A percentile compares a stretch with the other conserved stretches of the same genome.
These are phyloP conservation scores for Xylariaceae sp. DNA, from an alignment of 2,329 filamentous ascomycete species.

Conservation along the genomic window DNA sequence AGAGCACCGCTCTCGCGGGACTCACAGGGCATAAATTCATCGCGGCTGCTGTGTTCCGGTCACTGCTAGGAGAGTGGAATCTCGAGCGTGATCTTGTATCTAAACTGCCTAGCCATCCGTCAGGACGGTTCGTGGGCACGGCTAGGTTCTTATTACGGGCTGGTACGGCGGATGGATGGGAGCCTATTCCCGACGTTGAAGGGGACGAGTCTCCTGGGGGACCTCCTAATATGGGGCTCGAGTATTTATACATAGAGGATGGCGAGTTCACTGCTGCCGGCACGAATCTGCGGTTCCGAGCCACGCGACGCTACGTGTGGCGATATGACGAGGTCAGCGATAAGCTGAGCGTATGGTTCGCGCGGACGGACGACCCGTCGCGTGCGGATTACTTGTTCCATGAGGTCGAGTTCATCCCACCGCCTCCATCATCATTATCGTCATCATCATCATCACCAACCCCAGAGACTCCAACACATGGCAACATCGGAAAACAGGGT, in stretches of 20 bases:
- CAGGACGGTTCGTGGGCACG: conserved; percentile 58
- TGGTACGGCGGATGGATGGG: conserved; percentile 49
- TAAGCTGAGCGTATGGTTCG: conserved; percentile 66
- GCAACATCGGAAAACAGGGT: conserved; percentile 5
- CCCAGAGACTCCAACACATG: background rate
- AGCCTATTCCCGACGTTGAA: background rate
- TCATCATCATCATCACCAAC: no score
- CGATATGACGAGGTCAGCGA: conserved; percentile 59
- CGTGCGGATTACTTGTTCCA: conserved; percentile 71
- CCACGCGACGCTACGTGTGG: conserved; percentile 64
- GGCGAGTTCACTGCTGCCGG: conserved; percentile 56
- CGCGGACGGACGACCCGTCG: conserved; percentile 54
- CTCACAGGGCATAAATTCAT: conserved; percentile 48
- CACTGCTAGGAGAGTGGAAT: conserved; percentile 64
- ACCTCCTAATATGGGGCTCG: conserved; percentile 38
- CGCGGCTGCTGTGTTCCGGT: conserved; percentile 62
- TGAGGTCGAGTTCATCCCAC: conserved; percentile 56
- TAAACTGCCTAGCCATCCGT: conserved; percentile 52
- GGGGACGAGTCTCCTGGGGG: conserved; percentile 10
- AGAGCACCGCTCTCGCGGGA: conserved; percentile 37
- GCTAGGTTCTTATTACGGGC: conserved; percentile 59
- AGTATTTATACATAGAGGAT: conserved; percentile 65
- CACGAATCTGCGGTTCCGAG: conserved; percentile 50
- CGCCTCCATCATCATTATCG: background rate
- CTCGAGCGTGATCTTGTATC: conserved; percentile 54